Conservation (phyloP, 108 stramenopile species). For the Asterionellopsis glacialis region DNA sequence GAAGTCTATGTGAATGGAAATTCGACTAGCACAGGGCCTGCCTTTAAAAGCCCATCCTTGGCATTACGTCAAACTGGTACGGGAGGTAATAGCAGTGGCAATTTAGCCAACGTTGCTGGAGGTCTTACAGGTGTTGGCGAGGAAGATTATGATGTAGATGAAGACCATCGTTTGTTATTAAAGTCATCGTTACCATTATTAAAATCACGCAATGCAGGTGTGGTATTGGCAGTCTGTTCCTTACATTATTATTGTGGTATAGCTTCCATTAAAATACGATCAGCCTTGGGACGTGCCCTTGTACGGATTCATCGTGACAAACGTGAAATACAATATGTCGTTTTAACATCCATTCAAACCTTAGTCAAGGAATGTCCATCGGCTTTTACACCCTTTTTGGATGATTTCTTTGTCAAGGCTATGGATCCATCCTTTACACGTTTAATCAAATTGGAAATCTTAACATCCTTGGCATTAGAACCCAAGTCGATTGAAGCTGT, state of each 20-base stretch:
- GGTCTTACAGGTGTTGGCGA: too few species aligned
- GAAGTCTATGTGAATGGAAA: conserved; percentile 39
- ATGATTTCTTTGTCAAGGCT: conserved; percentile 93
- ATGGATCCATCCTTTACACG: conserved; percentile 91
- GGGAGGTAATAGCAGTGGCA: too few species aligned
- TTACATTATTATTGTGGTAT: conserved; percentile 94
- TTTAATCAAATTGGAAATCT: conserved; percentile 93
- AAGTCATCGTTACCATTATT: conserved; percentile 85
- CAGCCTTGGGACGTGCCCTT: conserved; percentile 89
- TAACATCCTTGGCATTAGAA: conserved; percentile 78
- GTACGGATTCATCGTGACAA: conserved; percentile 92
- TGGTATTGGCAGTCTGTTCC: conserved; percentile 92
- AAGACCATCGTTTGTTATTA: conserved; percentile 89
- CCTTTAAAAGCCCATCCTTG: conserved; percentile 1
- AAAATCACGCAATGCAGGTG: conserved; percentile 91
- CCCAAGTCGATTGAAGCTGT: conserved; percentile 80
- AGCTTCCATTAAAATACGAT: conserved; percentile 65
- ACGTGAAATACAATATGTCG: conserved; percentile 97
- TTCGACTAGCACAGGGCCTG: conserved; percentile 3
- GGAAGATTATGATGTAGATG: conserved; percentile 78
- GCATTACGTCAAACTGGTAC: conserved; percentile 28
- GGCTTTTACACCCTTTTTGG: conserved; percentile 92
- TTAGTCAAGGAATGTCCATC: conserved; percentile 88
- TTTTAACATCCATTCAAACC: conserved; percentile 87
- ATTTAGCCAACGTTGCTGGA: neutral